Evolutionary conservation across 169 alveolate species (phyloP).

Genomic region (Plasmodium falciparum): DNA sequence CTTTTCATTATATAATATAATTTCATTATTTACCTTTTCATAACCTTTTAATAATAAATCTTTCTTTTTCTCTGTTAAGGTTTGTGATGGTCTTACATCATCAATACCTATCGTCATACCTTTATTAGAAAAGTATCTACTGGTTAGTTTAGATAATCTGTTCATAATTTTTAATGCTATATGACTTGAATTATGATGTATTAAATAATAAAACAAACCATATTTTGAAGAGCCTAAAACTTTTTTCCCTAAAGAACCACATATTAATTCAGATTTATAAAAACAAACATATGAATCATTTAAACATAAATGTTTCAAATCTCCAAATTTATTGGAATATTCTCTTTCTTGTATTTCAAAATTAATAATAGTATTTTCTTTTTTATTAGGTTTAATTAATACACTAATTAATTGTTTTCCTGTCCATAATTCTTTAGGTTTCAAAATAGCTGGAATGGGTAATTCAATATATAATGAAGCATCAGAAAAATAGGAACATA

Average conservation of each 20-base stretch:
- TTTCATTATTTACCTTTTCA: slow-evolving; percentile 91
- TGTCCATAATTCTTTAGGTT: slow-evolving; percentile 98
- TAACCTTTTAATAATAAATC: slow-evolving; percentile 90
- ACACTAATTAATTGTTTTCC: slow-evolving; percentile 97
- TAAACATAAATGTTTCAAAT: slow-evolving; percentile 81
- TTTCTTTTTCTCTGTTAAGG: slow-evolving; percentile 77
- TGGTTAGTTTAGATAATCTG: slow-evolving; percentile 95
- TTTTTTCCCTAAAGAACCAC: slow-evolving; percentile 97
- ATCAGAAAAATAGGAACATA: slow-evolving; percentile 95
- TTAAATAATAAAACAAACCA: slow-evolving; percentile 95
- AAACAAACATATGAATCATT: slow-evolving; percentile 97
- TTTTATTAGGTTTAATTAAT: slow-evolving; percentile 94
- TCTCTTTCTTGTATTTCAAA: slow-evolving; percentile 93
- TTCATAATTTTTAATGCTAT: slow-evolving; percentile 96
- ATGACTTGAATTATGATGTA: slow-evolving; percentile 92
- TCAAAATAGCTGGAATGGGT: slow-evolving; percentile 95
- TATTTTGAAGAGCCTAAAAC: slow-evolving; percentile 93
- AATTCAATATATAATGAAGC: slow-evolving; percentile 89
- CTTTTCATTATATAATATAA: slow-evolving; percentile 89
- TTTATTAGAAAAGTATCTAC: slow-evolving; percentile 96
- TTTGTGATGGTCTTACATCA: slow-evolving; percentile 95
- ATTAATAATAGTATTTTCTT: slow-evolving; percentile 89
- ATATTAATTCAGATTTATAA: slow-evolving; percentile 95
- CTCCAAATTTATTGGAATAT: slow-evolving; percentile 77
- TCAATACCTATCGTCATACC: slow-evolving; percentile 99